Conservation (phyloP, 139 green algal genomes). For the Picochlorum sp. region DNA sequence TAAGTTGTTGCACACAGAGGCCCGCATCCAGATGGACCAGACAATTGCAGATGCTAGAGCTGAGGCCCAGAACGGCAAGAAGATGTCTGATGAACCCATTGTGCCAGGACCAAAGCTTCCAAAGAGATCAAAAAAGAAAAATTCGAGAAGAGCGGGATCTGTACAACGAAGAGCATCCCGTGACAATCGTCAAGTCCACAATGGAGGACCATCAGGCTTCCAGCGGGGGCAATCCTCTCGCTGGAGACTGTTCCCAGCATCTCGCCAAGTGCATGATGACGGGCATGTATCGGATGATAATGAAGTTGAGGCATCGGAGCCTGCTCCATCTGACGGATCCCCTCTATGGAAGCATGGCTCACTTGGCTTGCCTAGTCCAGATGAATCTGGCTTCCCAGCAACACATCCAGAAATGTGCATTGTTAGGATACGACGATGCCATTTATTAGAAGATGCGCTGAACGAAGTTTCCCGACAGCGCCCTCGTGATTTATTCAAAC, state of each 20-base stretch:
- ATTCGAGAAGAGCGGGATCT: background rate
- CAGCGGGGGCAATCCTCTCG: background rate
- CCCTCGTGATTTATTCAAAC: conserved; percentile 82
- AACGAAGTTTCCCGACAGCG: conserved; percentile 75
- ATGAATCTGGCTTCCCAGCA: conserved; percentile 50
- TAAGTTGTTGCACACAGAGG: conserved; percentile 76
- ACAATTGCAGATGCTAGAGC: conserved; percentile 16
- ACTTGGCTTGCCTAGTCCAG: conserved; percentile 47
- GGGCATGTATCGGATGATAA: conserved; percentile 18
- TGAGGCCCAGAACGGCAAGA: conserved; percentile 3
- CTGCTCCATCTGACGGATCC: conserved; percentile 2
- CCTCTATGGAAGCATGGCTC: conserved; percentile 36
- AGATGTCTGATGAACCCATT: conserved; percentile 38
- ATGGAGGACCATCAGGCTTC: background rate
- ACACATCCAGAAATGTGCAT: conserved; percentile 88
- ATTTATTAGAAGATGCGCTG: conserved; percentile 80
- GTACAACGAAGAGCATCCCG: background rate
- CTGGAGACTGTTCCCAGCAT: background rate
- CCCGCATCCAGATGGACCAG: conserved; percentile 53
- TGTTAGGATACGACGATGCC: conserved; percentile 69
- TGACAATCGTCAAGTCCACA: background rate
- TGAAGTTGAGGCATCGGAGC: background rate
- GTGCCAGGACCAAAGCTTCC: conserved; percentile 26
- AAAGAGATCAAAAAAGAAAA: background rate
- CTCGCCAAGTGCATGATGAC: background rate